Base-by-base conservation (phyloP, 192 early-diverging fungal species). In the Chytriomyces confervae region DNA sequence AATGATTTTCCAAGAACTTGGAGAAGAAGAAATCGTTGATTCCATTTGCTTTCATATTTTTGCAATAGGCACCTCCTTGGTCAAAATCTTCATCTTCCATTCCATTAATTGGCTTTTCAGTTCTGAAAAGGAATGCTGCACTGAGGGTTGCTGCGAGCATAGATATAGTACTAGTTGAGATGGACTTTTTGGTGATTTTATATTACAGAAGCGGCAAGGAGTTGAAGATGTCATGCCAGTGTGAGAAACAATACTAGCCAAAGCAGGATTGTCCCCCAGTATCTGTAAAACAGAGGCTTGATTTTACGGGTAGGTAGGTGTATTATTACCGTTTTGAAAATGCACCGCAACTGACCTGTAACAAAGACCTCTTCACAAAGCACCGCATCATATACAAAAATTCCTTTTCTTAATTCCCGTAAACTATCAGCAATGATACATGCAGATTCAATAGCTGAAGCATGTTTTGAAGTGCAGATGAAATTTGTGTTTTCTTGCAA, bases 401-500 rank as follows among this genome's bases (percentile, higher is more conserved):
- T 62, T 16, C 77, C 67, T 16, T 62, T 57, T 13, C 60, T 13
- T 13, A 72, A 23, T 7, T 51, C 69, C 20, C 44, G 5, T 36
- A 78, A 75, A 20, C 16, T 18, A 7, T 45, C 20, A 0, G 7
- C 11, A 45, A 78, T 62, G n/a, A 36, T 53, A 5, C 13, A 6
- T 7, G 49, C 47, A 78, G 48, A 57, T 20, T 78, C 68, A 36
- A 78, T n/a, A 8, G 68, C 66, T 18, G 77, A 78, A 18, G 53
- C 16, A 24, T 10, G 16, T 23, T 79, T 79, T 27, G 61, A 65
- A 45, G 78, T 76, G 57, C 8, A 44, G 29, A 76, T 43, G 61
- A 80, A 80, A 62, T 72, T 50, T 6, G 61, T 78, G 49, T 80
- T 66, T 16, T 76, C 50, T 10, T 43, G 51, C 62, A 29, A 9